Evolutionary conservation across 2,329 filamentous ascomycete species (phyloP), one percentile per base, ranked within the genome.

Genomic region (Aspergillus fructus): DNA sequence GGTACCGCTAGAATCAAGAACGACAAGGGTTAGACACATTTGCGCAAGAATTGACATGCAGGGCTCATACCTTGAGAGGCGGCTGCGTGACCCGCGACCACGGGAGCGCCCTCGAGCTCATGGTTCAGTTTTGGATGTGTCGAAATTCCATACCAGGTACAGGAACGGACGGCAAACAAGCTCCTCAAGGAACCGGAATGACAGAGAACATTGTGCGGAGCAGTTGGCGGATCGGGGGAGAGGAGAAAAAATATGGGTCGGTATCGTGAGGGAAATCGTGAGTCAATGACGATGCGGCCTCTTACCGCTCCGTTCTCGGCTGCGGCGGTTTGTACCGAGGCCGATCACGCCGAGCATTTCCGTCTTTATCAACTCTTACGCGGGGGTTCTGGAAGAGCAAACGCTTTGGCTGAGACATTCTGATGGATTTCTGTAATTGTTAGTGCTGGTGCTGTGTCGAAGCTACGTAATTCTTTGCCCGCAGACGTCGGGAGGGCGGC

Each of bases 51-150:
- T 45, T 19, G 49, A 23, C 17, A 27, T 34, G 13, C 19, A 30
- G 55, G 45, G 57, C 49, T 47, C 41, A 56, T 61, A 71, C 73
- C 68, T 66, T 70, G 41, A 66, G 62, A 17, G 66, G 63, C 53
- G 64, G 64, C 62, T 68, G 66, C 43, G 67, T 63, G 49, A 68
- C 67, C 59, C 68, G 66, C 53, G 69, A 67, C 66, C 65, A 69
- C 57, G 55, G 67, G 45, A 74, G 56, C 53, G 69, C 64, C 62
- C 68, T 69, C 49, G 67, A 67, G 67, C 64, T 72, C 74, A 76
- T 76, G 65, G 58, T 71, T 65, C 59, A 61, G 57, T 56, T 23
- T 47, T 40, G 55, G 52, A 45, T 61, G 9, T 40, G 37, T 47
- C 30, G 8, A 55, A 54, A 43, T 48, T 45, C 24, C 41, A 50